Percentiles rank a stretch among this genome's conserved stretches.
Conservation (phyloP, 106 monocot species). For the Dioscorea dumetorum region DNA sequence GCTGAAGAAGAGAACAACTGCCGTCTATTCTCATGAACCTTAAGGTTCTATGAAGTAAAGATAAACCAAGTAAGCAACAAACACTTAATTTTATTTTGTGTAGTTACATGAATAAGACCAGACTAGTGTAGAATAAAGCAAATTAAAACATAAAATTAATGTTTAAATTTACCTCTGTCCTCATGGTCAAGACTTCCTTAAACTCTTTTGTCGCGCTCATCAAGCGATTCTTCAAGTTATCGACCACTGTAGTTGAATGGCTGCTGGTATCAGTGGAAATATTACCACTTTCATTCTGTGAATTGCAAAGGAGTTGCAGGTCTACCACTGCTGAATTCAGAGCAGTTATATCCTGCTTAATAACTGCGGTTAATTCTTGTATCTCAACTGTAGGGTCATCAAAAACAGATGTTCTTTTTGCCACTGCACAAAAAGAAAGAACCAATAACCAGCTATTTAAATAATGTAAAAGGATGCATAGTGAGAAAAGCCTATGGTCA, state of each 20-base stretch:
- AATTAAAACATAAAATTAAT: background rate
- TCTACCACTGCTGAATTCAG: slow-evolving; percentile 66
- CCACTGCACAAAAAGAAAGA: slow-evolving; percentile 63
- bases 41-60: slow-evolving; percentile 54
- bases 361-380: slow-evolving; percentile 69
- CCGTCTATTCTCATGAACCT: slow-evolving; percentile 81
- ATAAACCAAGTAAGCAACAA: background rate
- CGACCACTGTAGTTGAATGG: slow-evolving; percentile 85
- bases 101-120: background rate
- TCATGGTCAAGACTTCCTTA: slow-evolving; percentile 82
- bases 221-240: slow-evolving; percentile 61
- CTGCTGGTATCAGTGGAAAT: slow-evolving; percentile 73
- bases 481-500: background rate
- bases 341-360: slow-evolving; percentile 90
- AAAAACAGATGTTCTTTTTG: slow-evolving; percentile 87
- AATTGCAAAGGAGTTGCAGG: slow-evolving; percentile 74
- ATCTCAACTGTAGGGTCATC: slow-evolving; percentile 50
- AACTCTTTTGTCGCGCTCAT: slow-evolving; percentile 66
- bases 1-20: slow-evolving; percentile 60
- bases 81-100: background rate
- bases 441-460: too few relatives aligned
- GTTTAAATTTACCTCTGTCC: slow-evolving; percentile 54
- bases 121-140: background rate
- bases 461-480: background rate
- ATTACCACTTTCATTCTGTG: slow-evolving; percentile 68